Percentiles rank a stretch among this genome's conserved stretches.
These are phyloP conservation scores for Platanthera zijinensis DNA, from an alignment of 106 monocot species.

Conservation along the genomic window DNA sequence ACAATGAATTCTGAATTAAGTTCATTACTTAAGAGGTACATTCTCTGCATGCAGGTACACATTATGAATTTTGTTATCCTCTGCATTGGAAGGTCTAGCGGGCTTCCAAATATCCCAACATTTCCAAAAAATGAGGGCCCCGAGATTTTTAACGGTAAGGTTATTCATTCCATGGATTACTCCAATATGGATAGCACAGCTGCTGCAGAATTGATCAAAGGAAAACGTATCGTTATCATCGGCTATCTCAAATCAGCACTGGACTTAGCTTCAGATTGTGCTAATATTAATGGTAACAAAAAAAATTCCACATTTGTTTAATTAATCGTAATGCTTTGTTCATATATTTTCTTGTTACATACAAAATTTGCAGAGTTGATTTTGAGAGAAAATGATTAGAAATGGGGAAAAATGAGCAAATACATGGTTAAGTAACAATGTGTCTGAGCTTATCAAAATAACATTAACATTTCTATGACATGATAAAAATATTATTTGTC, in stretches of 20 bases:
- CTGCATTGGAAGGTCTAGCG: background rate
- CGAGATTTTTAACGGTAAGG: conserved; percentile 1
- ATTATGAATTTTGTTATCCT: background rate
- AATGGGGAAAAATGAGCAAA: too few species aligned
- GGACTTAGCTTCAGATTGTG: background rate
- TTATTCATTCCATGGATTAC: conserved; percentile 1
- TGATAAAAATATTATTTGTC: too few species aligned
- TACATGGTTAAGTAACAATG: too few species aligned
- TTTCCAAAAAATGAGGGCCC: background rate
- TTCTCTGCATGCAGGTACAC: too few species aligned
- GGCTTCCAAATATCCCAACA: background rate
- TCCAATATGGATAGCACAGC: background rate
- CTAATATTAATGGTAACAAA: background rate
- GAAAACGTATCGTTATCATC: background rate
- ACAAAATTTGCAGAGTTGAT: background rate
- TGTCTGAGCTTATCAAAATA: too few species aligned
- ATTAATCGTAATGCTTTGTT: background rate
- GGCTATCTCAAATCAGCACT: background rate
- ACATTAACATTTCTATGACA: too few species aligned
- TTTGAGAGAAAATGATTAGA: too few species aligned
- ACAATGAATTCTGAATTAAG: too few species aligned
- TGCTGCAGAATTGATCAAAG: background rate
- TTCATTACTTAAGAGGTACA: too few species aligned
- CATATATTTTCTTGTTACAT: background rate
- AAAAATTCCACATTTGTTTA: background rate